A percentile compares a stretch with the other conserved stretches of the same genome.
phyloP scores from a whole-genome alignment of 2,329 filamentous ascomycete genomes.

The Neocucurbitaria cava region DNA sequence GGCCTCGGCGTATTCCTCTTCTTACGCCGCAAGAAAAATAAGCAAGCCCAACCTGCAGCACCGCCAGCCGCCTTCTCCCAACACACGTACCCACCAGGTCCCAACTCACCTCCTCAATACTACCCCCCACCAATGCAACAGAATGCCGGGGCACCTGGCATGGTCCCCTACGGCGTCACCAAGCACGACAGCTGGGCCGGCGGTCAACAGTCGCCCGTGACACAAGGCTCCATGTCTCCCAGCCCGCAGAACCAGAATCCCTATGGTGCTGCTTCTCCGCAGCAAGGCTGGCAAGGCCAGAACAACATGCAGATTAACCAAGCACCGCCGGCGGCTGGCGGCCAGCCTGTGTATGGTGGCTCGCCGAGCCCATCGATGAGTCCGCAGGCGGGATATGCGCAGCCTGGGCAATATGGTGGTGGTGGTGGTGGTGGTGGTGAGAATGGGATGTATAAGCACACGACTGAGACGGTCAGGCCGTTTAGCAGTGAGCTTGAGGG shows the following conservation, averaged over 20 bases:
- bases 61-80: conserved; percentile 9
- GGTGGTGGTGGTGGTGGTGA: conserved; percentile 2
- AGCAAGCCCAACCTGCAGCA: conserved; percentile 8
- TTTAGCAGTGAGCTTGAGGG: conserved; percentile 31
- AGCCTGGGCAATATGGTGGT: conserved; percentile 7
- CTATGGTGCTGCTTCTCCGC: conserved; percentile 16
- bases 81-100: conserved; percentile 7
- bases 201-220: conserved; percentile 17
- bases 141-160: conserved; percentile 8
- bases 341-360: conserved; percentile 18
- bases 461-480: conserved; percentile 14
- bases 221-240: conserved; percentile 17
- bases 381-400: conserved; percentile 16
- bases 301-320: conserved; percentile 1
- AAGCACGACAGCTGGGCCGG: conserved; percentile 24
- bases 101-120: conserved; percentile 21
- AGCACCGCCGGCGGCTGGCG: conserved; percentile 8
- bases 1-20: conserved; percentile 22
- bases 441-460: conserved; percentile 3
- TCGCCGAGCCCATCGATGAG: conserved; percentile 18
- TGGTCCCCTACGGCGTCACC: conserved; percentile 25
- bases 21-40: conserved; percentile 27
- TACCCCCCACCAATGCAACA: conserved; percentile 27
- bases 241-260: conserved; percentile 12
- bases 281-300: conserved; percentile 23